Percentiles rank a stretch among this genome's conserved stretches.
These are phyloP conservation scores for Phytophthora sp. DNA, from an alignment of 352 stramenopile genomes.

Conservation along the genomic window DNA sequence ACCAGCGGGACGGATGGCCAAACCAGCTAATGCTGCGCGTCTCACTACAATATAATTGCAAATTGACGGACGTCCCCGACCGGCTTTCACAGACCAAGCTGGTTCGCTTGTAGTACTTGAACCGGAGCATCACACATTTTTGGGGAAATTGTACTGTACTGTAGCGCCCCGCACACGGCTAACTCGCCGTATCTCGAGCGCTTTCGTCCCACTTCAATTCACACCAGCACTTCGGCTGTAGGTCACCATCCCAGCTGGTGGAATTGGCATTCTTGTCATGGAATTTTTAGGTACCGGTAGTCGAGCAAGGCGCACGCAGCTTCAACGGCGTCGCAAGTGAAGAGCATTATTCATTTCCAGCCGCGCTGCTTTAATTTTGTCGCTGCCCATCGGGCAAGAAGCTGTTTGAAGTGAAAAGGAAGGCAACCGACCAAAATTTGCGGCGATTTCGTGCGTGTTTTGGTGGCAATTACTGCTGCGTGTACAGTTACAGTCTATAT, in stretches of 20 bases:
- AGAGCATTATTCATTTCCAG: constrained; percentile 33
- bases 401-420: constrained; percentile 20
- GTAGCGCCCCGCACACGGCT: constrained; percentile 19
- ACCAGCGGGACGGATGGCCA: constrained; percentile 2
- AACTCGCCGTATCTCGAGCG: constrained; percentile 22
- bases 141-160: too few species aligned
- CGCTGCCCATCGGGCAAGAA: constrained; percentile 23
- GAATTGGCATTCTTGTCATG: constrained; percentile 30
- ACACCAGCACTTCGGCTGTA: constrained; percentile 29
- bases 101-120: constrained; percentile 3
- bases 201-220: constrained; percentile 32
- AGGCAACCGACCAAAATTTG: constrained; percentile 18
- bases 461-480: constrained; percentile 19
- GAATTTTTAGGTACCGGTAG: constrained; percentile 5
- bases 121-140: constrained; percentile 18
- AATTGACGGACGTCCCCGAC: constrained; percentile 9
- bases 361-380: constrained; percentile 26
- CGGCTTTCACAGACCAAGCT: constrained; percentile 27
- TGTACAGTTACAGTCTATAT: too few species aligned
- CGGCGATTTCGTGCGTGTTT: constrained; percentile 10
- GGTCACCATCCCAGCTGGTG: constrained; percentile 38
- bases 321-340: constrained; percentile 18
- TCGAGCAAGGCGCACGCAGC: constrained; percentile 14
- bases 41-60: constrained; percentile 17
- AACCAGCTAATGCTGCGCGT: constrained; percentile 23